Conservation (phyloP, 495 filamentous ascomycete species). For the Durotheca rogersii region DNA sequence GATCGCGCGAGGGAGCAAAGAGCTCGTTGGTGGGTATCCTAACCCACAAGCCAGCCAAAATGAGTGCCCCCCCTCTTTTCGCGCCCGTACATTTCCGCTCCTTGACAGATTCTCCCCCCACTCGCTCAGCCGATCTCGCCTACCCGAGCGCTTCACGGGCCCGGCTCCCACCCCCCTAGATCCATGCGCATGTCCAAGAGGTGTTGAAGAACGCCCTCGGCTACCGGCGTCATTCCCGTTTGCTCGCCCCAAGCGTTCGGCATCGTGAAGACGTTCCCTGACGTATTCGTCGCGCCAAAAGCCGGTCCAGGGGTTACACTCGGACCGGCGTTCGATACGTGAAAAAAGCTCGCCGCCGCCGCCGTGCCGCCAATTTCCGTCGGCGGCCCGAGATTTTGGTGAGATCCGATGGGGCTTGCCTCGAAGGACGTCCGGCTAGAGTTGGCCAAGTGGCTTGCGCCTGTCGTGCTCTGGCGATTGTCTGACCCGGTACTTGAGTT, state of each 20-base stretch:
- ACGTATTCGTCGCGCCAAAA: constrained; percentile 35
- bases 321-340: constrained; percentile 33
- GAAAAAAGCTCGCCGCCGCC: constrained; percentile 37
- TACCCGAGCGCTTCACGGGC: constrained; percentile 25
- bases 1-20: no score
- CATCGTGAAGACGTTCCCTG: constrained; percentile 40
- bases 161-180: constrained; percentile 39
- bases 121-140: not conserved
- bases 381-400: constrained; percentile 39
- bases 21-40: no score
- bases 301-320: constrained; percentile 38
- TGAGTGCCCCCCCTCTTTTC: constrained; percentile 50
- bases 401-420: constrained; percentile 44
- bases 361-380: constrained; percentile 34
- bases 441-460: constrained; percentile 25
- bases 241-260: constrained; percentile 43
- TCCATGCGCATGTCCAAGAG: constrained; percentile 52
- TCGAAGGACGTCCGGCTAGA: constrained; percentile 48
- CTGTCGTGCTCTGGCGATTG: constrained; percentile 32
- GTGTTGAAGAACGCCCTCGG: constrained; percentile 51
- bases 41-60: no score
- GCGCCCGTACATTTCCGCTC: constrained; percentile 33
- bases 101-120: constrained; percentile 37
- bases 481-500: constrained; percentile 55
- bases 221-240: constrained; percentile 50